Conservation (phyloP, 2,329 filamentous ascomycete genomes). For the Penicillium sp. region DNA sequence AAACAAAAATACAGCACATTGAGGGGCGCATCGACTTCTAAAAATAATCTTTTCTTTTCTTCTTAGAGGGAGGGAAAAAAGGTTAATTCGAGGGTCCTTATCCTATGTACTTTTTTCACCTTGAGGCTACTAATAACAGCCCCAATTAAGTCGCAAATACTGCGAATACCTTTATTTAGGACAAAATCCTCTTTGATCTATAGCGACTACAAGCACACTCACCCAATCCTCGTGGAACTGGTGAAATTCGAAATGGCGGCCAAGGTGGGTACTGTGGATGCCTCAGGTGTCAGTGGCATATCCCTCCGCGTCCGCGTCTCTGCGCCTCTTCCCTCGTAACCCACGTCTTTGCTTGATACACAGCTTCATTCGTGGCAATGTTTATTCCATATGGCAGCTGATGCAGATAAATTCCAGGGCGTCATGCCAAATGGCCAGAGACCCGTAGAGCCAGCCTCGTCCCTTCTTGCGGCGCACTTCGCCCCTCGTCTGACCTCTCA, state of each 20-base stretch:
- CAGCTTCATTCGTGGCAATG: conserved; percentile 12
- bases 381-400: conserved; percentile 30
- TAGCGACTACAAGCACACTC: too few species aligned
- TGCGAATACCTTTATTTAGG: too few species aligned
- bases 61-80: too few species aligned
- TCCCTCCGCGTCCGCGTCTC: conserved; percentile 9
- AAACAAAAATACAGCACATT: too few species aligned
- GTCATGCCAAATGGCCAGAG: conserved; percentile 25
- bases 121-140: too few species aligned
- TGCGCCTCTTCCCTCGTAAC: neutral
- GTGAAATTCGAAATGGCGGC: neutral
- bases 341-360: neutral
- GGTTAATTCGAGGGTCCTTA: too few species aligned
- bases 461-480: conserved; percentile 84
- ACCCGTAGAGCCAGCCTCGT: conserved; percentile 57
- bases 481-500: conserved; percentile 77
- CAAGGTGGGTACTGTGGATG: conserved; percentile 8
- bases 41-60: too few species aligned
- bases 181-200: too few species aligned
- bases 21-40: too few species aligned
- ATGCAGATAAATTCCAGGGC: conserved; percentile 23
- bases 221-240: too few species aligned
- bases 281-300: conserved; percentile 27
- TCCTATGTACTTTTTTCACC: too few species aligned
- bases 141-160: too few species aligned